Percentiles rank a stretch among this genome's conserved stretches.
These are phyloP conservation scores for Aciculoconidium aculeatum DNA, from an alignment of 805 yeast genomes.

Conservation along the genomic window DNA sequence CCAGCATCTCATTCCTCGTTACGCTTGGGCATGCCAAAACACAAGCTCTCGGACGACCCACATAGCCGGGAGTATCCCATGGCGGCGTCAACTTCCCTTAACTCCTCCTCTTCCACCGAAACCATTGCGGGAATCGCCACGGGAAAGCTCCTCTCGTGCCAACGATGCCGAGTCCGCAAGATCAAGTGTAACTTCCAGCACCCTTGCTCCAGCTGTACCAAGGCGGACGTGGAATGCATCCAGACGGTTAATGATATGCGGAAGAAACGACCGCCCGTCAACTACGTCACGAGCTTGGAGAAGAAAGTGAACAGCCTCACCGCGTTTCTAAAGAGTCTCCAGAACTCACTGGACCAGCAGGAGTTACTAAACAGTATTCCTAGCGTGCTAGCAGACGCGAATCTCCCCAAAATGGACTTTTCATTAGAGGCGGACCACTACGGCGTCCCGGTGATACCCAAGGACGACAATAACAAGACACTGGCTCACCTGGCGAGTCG, in stretches of 20 bases:
- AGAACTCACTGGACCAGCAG: constrained; percentile 9
- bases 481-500: background rate
- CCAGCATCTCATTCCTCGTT: too few relatives aligned
- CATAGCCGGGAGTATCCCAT: too few relatives aligned
- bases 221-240: constrained; percentile 40
- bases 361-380: constrained; percentile 21
- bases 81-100: too few relatives aligned
- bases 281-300: constrained; percentile 45
- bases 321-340: constrained; percentile 19
- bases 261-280: constrained; percentile 44
- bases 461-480: too few relatives aligned
- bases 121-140: too few relatives aligned
- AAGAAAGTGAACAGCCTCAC: constrained; percentile 20
- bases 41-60: too few relatives aligned
- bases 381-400: constrained; percentile 3
- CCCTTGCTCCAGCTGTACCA: constrained; percentile 46
- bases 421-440: too few relatives aligned
- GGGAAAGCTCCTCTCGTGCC: constrained; percentile 18
- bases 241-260: constrained; percentile 45
- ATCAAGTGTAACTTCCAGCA: constrained; percentile 44
- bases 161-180: constrained; percentile 36
- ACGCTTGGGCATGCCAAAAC: too few relatives aligned
- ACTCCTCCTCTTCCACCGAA: too few relatives aligned
- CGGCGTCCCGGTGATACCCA: too few relatives aligned
- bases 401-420: too few relatives aligned